Evolutionary conservation across 176 grass and related monocot species (phyloP).

Genomic region (Eragrostis nindensis): DNA sequence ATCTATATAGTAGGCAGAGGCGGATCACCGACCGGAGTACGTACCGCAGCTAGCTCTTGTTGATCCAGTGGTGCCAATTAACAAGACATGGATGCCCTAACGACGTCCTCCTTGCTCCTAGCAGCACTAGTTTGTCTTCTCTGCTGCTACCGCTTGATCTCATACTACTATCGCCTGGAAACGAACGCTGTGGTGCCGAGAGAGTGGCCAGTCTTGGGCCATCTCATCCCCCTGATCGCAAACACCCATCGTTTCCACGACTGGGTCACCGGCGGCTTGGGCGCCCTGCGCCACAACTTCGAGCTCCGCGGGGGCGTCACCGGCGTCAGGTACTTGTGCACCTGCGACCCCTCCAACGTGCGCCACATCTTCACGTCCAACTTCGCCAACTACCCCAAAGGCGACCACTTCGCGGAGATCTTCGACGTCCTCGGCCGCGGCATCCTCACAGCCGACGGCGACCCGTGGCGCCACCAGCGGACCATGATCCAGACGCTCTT

Average conservation of each 20-base stretch:
- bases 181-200: conserved; percentile 21
- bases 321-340: conserved; percentile 41
- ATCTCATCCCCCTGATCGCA: conserved; percentile 39
- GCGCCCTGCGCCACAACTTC: conserved; percentile 40
- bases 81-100: too few species aligned
- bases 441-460: conserved; percentile 76
- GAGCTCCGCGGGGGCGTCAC: conserved; percentile 30
- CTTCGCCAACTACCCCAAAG: conserved; percentile 74
- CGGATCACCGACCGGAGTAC: too few species aligned
- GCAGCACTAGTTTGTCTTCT: background rate
- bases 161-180: conserved; percentile 40
- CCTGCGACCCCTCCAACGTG: conserved; percentile 65
- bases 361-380: conserved; percentile 69
- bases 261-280: conserved; percentile 41
- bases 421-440: conserved; percentile 69
- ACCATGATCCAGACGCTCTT: conserved; percentile 51
- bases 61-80: too few species aligned
- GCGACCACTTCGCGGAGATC: conserved; percentile 53
- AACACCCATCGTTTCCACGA: conserved; percentile 49
- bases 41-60: too few species aligned
- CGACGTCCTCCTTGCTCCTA: too few species aligned
- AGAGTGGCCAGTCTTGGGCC: conserved; percentile 59
- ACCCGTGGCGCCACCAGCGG: conserved; percentile 57
- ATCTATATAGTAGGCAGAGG: too few species aligned
- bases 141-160: conserved; percentile 1